Evolutionary conservation across 1,284 basidiomycete genomes (phyloP), one percentile per base, ranked within the genome.

Genomic region (Apiotrichum akiyoshidainum): DNA sequence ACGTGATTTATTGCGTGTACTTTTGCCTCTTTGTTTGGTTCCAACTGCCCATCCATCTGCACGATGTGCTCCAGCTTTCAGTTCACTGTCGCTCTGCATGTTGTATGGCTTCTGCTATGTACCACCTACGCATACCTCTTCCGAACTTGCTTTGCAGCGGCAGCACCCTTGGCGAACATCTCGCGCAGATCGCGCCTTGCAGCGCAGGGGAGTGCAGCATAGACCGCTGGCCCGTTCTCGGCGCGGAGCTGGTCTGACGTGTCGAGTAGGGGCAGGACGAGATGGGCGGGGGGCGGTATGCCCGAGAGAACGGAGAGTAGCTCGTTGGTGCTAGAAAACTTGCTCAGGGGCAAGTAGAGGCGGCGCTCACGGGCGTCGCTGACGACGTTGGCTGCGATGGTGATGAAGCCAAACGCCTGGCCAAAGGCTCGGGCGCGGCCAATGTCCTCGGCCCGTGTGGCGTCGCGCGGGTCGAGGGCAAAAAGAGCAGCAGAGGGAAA

Each of bases 391-490:
- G 77, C 60, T 0, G 78, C 73, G 52, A 81, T 74, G 56, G 79
- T 78, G 59, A 80, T 74, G 31, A 80, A 68, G 55, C 79, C 78
- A 21, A 80, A 64, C 9, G 79, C 78, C 34, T 73, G 63, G 5
- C 80, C 79, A 76, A 79, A 79, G 58, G 74, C 65, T 12, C 78
- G 63, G 2, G 76, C 74, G 11, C 31, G 42, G 14, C 35, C 33
- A 22, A 61, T 52, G 8, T 52, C 50, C 31, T 54, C 48, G 3
- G 58, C 16, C 11, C 46, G 46, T n/a, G 7, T 9, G 31, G 13
- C 10, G 31, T 31, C 31, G 31, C 31, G 26, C 26, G 26, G 12
- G 16, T 31, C 22, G 14, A 47, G 19, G 41, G 3, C 5, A 13
- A n/a, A 6, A 5, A 8, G 9, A 45, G 42, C 12, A 8, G 19